Evolutionary conservation across 352 stramenopile species (phyloP).

Genomic region (Albugo candida): DNA sequence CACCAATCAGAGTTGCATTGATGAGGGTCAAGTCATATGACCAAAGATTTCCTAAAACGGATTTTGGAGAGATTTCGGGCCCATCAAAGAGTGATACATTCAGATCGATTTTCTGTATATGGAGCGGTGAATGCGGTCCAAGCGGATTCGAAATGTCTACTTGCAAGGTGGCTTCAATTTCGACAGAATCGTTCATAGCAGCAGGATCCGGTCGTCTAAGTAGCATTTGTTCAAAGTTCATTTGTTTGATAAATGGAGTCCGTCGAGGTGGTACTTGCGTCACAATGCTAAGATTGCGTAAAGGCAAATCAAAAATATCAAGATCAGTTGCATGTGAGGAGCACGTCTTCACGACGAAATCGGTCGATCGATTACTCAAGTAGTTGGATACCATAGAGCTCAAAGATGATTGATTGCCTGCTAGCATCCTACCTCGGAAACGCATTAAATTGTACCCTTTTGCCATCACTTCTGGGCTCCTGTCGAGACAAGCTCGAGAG

Average conservation of each 20-base stretch:
- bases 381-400: constrained; percentile 63
- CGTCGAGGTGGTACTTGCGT: constrained; percentile 33
- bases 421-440: constrained; percentile 42
- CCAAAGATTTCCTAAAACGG: constrained; percentile 23
- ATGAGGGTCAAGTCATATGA: constrained; percentile 33
- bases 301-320: constrained; percentile 46
- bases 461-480: constrained; percentile 11
- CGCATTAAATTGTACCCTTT: constrained; percentile 54
- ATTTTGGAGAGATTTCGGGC: constrained; percentile 8
- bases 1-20: constrained; percentile 25
- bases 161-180: constrained; percentile 25
- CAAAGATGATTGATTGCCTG: constrained; percentile 34
- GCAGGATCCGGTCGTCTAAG: constrained; percentile 21
- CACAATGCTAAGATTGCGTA: constrained; percentile 51
- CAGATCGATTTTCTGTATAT: constrained; percentile 38
- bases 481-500: constrained; percentile 26
- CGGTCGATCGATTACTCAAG: constrained; percentile 29
- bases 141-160: constrained; percentile 54
- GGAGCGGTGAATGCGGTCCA: constrained; percentile 30
- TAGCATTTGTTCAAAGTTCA: constrained; percentile 43
- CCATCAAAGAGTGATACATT: constrained; percentile 23
- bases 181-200: constrained; percentile 23
- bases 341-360: constrained; percentile 42
- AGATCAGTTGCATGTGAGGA: constrained; percentile 33
- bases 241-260: constrained; percentile 29